Evolutionary conservation across 495 filamentous ascomycete genomes (phyloP).

Genomic region (Aspergillus nanangensis): DNA sequence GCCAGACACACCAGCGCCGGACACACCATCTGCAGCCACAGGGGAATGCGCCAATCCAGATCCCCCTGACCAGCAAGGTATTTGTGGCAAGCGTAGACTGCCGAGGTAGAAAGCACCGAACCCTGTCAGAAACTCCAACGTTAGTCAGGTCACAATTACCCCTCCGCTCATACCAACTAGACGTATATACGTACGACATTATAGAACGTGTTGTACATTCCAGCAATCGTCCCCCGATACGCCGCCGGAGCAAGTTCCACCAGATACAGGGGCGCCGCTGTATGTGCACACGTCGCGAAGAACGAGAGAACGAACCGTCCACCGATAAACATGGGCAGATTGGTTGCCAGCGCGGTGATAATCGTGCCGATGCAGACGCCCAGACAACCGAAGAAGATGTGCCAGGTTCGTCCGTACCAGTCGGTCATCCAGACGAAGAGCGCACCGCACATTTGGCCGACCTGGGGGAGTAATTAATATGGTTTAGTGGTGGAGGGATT

Average conservation of each 20-base stretch:
- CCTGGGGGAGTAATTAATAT: no score
- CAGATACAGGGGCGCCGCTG: slow-evolving; percentile 66
- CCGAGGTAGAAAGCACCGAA: slow-evolving; percentile 17
- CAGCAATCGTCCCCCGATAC: slow-evolving; percentile 60
- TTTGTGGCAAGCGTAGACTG: slow-evolving; percentile 17
- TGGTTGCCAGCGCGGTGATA: slow-evolving; percentile 2
- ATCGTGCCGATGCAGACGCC: slow-evolving; percentile 11
- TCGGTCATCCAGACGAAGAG: slow-evolving; percentile 13
- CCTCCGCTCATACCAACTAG: no score
- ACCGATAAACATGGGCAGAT: slow-evolving; percentile 54
- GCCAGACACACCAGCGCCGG: slow-evolving; percentile 32
- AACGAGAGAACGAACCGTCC: slow-evolving; percentile 74
- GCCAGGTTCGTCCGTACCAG: slow-evolving; percentile 8
- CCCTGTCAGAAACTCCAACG: background rate
- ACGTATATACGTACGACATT: slow-evolving; percentile 49
- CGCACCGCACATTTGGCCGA: slow-evolving; percentile 10
- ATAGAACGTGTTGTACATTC: slow-evolving; percentile 60
- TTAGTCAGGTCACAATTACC: background rate
- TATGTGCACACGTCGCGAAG: slow-evolving; percentile 59
- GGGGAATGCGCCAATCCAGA: slow-evolving; percentile 50
- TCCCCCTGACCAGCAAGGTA: slow-evolving; percentile 11
- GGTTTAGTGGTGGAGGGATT: no score
- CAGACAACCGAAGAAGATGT: slow-evolving; percentile 11
- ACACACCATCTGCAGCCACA: slow-evolving; percentile 59
- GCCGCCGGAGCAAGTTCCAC: slow-evolving; percentile 68